Evolutionary conservation across 2,329 filamentous ascomycete species (phyloP).

Genomic region (Nemania serpens): DNA sequence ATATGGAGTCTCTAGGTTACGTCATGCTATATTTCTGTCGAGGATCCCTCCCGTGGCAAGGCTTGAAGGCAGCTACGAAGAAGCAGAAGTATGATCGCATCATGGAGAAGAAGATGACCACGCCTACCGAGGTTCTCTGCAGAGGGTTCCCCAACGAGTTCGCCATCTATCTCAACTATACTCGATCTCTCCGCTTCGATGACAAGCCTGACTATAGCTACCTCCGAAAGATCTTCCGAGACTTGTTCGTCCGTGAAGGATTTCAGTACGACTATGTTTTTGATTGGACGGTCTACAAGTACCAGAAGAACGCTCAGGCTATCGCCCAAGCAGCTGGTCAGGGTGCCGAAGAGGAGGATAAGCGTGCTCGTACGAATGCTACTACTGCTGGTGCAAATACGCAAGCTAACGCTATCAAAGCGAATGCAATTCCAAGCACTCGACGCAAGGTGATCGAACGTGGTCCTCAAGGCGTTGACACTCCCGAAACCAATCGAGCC

Average conservation of each 20-base stretch:
- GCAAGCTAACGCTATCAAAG: constrained; percentile 67
- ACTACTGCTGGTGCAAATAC: constrained; percentile 66
- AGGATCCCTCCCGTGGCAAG: constrained; percentile 98
- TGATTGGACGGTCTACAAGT: constrained; percentile 99
- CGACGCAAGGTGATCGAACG: constrained; percentile 85
- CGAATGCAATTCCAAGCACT: constrained; percentile 74
- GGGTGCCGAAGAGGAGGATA: constrained; percentile 76
- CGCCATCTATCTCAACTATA: constrained; percentile 99
- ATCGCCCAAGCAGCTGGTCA: constrained; percentile 81
- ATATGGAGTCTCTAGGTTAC: constrained; percentile 98
- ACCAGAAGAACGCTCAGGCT: constrained; percentile 98
- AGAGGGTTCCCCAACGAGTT: constrained; percentile 99
- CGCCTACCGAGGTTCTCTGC: constrained; percentile 96
- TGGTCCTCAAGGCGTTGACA: constrained; percentile 64
- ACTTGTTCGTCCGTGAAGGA: constrained; percentile 96
- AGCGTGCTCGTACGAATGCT: constrained; percentile 70
- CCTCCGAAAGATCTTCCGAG: constrained; percentile 99
- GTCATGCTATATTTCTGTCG: constrained; percentile 99
- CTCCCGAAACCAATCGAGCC: constrained; percentile 74
- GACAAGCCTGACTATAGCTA: constrained; percentile 99
- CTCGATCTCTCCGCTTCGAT: constrained; percentile 95
- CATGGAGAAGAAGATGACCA: constrained; percentile 99
- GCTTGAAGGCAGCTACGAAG: constrained; percentile 96
- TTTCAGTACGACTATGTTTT: constrained; percentile 99
- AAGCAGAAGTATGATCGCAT: constrained; percentile 99